Base-by-base conservation (phyloP, 2,329 filamentous ascomycete species). In the Emydomyces testavorans region DNA sequence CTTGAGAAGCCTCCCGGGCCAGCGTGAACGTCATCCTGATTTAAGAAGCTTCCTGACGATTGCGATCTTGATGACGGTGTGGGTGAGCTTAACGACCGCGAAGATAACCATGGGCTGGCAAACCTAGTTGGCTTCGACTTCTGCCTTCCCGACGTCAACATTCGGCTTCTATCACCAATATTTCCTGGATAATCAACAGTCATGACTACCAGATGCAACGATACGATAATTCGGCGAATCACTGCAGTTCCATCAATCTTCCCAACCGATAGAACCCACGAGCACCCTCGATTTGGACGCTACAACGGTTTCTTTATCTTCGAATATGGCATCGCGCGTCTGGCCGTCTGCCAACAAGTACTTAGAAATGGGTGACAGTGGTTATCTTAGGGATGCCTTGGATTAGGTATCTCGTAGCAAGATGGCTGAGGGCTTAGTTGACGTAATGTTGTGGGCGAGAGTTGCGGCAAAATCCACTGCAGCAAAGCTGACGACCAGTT, bases 111-210 rank as follows among this genome's bases (percentile, higher is more conserved):
- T 41, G 45, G 45, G 16, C n/a, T n/a, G 23, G n/a, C 45, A 40
- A 48, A 48, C 45, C 37, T 48, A 40, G 36, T 26, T 20, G 45
- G 45, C 37, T 40, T 48, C 45, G 41, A 34, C 16, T 20, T 32
- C 16, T 35, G 45, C 21, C 37, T 39, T 13, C 28, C 20, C 18
- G 45, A 40, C 26, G 29, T 36, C 29, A 41, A 16, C 10, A 34
- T 36, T 24, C 36, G 28, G 24, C 28, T 41, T 13, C 36, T 18
- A 28, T 13, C 32, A 24, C 45, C 29, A 32, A 24, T 24, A n/a
- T 35, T 48, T 18, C 36, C 29, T 13, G 29, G 37, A 24, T 35
- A 35, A 13, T 48, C 45, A 16, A 40, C 28, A 34, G 45, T 34
- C 45, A 48, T 48, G 23, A 23, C n/a, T 15, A 24, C 31, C 38